phyloP scores from a whole-genome alignment of 371 early-diverging fungal genomes.

The Mortierella sp. region DNA sequence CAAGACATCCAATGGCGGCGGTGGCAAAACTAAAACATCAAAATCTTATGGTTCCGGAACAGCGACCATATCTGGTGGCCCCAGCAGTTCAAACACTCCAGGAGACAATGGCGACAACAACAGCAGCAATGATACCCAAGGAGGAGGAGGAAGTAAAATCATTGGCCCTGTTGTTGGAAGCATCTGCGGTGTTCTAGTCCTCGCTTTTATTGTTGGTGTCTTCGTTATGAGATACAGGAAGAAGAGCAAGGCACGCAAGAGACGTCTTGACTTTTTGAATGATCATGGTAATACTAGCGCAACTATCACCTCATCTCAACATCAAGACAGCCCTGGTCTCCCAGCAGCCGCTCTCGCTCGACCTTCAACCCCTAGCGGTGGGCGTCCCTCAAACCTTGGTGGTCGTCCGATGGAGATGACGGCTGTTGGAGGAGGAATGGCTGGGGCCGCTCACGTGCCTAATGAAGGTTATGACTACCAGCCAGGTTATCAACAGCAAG shows the following conservation, averaged over 20 bases:
- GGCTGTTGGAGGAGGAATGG: conserved; percentile 15
- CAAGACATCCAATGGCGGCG: background rate
- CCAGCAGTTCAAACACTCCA: conserved; percentile 1
- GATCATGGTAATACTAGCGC: conserved; percentile 2
- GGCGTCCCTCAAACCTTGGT: conserved; percentile 11
- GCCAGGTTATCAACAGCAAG: conserved; percentile 30
- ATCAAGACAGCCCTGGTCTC: conserved; percentile 1
- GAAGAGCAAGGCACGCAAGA: conserved; percentile 35
- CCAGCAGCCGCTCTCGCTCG: background rate
- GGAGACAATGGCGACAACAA: background rate
- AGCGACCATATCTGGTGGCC: background rate
- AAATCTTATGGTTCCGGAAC: background rate
- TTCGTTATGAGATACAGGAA: conserved; percentile 38
- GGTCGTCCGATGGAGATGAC: conserved; percentile 36
- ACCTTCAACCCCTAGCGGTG: background rate
- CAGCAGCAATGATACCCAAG: background rate
- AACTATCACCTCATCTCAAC: background rate
- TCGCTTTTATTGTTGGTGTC: conserved; percentile 33
- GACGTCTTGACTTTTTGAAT: conserved; percentile 36
- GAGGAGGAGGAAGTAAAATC: background rate
- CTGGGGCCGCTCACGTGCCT: background rate
- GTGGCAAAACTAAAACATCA: background rate
- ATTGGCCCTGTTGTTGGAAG: conserved; percentile 24
- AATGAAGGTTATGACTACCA: conserved; percentile 31
- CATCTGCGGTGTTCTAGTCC: conserved; percentile 28